phyloP scores from a whole-genome alignment of 2,329 filamentous ascomycete genomes.

The Monilinia fructigena region DNA sequence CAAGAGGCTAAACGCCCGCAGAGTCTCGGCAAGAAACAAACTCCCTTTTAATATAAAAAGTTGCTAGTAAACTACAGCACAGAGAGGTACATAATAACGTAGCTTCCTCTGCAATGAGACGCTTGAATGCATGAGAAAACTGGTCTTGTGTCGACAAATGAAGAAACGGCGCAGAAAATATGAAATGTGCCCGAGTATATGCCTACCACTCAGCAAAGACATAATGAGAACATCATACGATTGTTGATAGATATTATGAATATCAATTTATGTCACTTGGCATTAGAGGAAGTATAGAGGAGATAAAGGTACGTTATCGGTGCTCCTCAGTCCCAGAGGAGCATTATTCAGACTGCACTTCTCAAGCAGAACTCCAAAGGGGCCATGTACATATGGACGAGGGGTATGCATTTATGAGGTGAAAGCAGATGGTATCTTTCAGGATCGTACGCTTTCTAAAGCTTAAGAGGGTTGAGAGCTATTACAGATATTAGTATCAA shows the following conservation, averaged over 20 bases:
- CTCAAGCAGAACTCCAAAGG: neutral
- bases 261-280: neutral
- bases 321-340: neutral
- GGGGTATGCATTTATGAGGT: neutral
- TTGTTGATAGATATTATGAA: neutral
- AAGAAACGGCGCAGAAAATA: neutral
- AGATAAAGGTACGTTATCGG: neutral
- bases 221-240: neutral
- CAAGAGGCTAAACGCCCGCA: neutral
- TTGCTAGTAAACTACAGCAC: too few relatives aligned
- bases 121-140: neutral
- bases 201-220: neutral
- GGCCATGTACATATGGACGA: neutral
- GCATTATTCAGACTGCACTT: neutral
- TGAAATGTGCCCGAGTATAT: neutral
- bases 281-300: neutral
- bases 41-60: neutral
- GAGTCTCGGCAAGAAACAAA: neutral
- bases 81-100: neutral
- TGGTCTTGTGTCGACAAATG: neutral
- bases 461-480: too few relatives aligned
- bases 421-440: neutral
- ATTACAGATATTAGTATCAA: neutral
- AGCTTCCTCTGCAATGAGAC: neutral
- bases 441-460: neutral